Evolutionary conservation across 2,329 filamentous ascomycete species (phyloP), one percentile per base, ranked within the genome.

Genomic region (Pseudocercospora fuligena): DNA sequence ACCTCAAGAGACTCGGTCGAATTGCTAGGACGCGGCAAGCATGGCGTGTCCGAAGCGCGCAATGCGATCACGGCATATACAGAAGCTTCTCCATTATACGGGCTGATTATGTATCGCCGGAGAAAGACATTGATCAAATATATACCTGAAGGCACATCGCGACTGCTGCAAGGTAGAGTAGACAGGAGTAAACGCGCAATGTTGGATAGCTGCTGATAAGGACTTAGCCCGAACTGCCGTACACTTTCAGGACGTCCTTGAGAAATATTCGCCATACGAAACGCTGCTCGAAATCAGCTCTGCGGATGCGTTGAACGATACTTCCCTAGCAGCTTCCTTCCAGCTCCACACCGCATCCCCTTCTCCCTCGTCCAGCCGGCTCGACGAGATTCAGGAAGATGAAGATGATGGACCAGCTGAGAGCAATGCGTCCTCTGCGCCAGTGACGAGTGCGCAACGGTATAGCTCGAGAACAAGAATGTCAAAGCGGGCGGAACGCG

Each of bases 361-460:
- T 46, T 97, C 94, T 21, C 92, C 90, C 27, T 97, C 94, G 11
- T 94, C 92, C 4, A 91, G 88, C 58, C 89, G 92, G 71, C 83
- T 98, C 73, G 90, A 94, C 82, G 94, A 97, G 81, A 97, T 98
- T 77, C 89, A 91, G n/a, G 95, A 98, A 80, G 92, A 95, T 81
- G 92, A 90, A 62, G 93, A 96, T 76, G 87, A 69, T 27, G 72
- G 72, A 6, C 36, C 54, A 6, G 33, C 67, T 2, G 56, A 66
- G 21, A 19, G 61, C 23, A 65, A 36, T 31, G 63, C 59, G 11
- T 60, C 66, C 19, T 60, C 68, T n/a, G 67, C 58, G 16, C 73
- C 33, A 61, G 66, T 59, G 67, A 70, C 63, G 59, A 49, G 67
- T 21, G 69, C 74, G 16, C 72, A 70, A 51, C 67, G 73, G 53